Evolutionary conservation across 1,284 basidiomycete genomes (phyloP).

Genomic region (Dichomitus squalens): DNA sequence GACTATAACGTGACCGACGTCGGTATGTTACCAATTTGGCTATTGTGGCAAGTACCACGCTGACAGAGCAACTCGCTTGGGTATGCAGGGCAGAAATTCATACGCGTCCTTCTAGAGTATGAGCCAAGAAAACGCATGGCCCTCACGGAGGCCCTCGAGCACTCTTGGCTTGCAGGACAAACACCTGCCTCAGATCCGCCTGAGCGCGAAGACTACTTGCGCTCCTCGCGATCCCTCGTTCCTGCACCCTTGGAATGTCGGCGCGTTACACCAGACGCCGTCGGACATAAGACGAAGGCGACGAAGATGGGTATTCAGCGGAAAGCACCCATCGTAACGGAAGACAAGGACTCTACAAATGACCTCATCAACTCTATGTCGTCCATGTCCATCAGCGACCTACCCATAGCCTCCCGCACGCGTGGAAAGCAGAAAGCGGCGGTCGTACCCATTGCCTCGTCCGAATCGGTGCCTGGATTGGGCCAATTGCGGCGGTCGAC

Average conservation of each 20-base stretch:
- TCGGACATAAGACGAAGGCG: too few relatives aligned
- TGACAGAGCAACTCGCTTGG: neutral
- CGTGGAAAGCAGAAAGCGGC: neutral
- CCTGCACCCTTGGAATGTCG: neutral
- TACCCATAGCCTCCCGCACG: neutral
- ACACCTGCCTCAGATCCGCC: neutral
- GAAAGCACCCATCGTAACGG: neutral
- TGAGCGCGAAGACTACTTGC: neutral
- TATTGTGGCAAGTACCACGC: neutral
- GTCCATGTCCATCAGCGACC: neutral
- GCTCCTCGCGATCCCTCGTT: neutral
- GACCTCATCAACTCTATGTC: neutral
- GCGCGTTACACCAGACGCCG: neutral
- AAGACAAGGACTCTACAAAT: neutral
- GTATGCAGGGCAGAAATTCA: conserved; percentile 2
- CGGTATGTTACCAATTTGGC: neutral
- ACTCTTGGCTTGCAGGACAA: neutral
- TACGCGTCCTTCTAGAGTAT: conserved; percentile 1
- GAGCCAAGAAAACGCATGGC: conserved; percentile 1
- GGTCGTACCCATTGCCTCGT: neutral
- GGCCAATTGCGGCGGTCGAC: neutral
- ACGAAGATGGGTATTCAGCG: neutral
- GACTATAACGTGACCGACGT: neutral
- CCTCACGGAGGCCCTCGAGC: conserved; percentile 1
- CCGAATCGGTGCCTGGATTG: neutral